Conservation (phyloP, 331 rosid species). For the Pyrus hybrid region DNA sequence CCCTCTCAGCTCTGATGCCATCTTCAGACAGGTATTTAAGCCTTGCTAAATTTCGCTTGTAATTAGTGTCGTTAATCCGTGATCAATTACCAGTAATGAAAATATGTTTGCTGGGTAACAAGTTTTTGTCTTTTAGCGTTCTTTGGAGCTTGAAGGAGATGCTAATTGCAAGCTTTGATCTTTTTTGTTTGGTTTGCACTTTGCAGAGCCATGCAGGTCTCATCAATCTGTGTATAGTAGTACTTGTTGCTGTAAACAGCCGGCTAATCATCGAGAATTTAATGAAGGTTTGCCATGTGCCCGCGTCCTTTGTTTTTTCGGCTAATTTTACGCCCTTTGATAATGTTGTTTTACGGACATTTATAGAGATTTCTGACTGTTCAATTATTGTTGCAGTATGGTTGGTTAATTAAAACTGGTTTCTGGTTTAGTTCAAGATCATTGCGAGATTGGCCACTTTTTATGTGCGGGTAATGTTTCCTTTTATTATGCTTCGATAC, state of each 20-base stretch:
- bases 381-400: conserved; percentile 53
- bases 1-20: conserved; percentile 78
- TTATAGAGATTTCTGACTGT: not conserved
- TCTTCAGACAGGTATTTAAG: conserved; percentile 64
- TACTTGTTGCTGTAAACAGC: conserved; percentile 93
- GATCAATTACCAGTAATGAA: not conserved
- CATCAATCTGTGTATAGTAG: conserved; percentile 90
- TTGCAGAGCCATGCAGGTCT: conserved; percentile 96
- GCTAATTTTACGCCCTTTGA: not conserved
- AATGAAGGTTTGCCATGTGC: conserved; percentile 65
- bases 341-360: not conserved
- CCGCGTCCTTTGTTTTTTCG: not conserved
- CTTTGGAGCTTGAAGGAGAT: not conserved
- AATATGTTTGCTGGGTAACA: not conserved
- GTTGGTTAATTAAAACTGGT: conserved; percentile 78
- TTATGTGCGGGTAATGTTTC: conserved; percentile 81
- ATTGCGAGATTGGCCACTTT: conserved; percentile 88
- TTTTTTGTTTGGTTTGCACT: not conserved
- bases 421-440: conserved; percentile 92
- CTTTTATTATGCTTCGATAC: not conserved
- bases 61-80: not conserved
- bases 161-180: not conserved
- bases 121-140: not conserved
- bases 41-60: not conserved
- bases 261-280: conserved; percentile 91